Evolutionary conservation across 2,329 filamentous ascomycete species (phyloP).

Genomic region (Botryotinia narcissicola): DNA sequence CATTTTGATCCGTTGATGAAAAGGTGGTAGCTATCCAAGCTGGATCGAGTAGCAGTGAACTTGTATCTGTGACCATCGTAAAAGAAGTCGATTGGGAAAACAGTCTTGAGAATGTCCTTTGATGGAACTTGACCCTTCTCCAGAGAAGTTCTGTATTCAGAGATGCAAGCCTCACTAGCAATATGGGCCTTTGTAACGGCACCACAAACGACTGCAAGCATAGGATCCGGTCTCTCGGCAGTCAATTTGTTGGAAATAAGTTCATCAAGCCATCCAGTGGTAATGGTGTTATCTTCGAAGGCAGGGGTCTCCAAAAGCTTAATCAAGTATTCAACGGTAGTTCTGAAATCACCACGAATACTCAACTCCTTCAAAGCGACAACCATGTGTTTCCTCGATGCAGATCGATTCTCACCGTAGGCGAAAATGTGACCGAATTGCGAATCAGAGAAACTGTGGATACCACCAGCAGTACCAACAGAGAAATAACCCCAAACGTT

Average conservation of each 20-base stretch:
- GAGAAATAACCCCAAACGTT: conserved; percentile 99
- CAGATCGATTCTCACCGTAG: conserved; percentile 94
- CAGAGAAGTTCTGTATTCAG: conserved; percentile 81
- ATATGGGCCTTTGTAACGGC: conserved; percentile 93
- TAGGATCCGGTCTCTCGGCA: conserved; percentile 89
- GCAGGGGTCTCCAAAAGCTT: conserved; percentile 97
- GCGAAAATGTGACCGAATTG: conserved; percentile 99
- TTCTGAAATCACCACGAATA: conserved; percentile 98
- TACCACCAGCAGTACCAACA: conserved; percentile 91
- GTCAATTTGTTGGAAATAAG: conserved; percentile 97
- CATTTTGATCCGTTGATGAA: conserved; percentile 99
- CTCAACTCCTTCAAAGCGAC: conserved; percentile 97
- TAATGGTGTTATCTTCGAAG: conserved; percentile 99
- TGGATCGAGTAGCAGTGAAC: conserved; percentile 93
- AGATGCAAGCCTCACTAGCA: conserved; percentile 84
- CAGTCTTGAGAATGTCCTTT: conserved; percentile 95
- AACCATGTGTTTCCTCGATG: conserved; percentile 98
- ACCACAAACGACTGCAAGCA: conserved; percentile 92
- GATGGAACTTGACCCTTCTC: conserved; percentile 97
- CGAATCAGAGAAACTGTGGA: conserved; percentile 98
- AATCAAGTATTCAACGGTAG: conserved; percentile 97
- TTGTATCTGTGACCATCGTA: conserved; percentile 97
- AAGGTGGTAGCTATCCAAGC: conserved; percentile 89
- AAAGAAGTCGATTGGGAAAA: conserved; percentile 97
- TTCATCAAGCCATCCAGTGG: conserved; percentile 97